Conservation (phyloP, 495 filamentous ascomycete genomes). For the Penicillium desertorum region DNA sequence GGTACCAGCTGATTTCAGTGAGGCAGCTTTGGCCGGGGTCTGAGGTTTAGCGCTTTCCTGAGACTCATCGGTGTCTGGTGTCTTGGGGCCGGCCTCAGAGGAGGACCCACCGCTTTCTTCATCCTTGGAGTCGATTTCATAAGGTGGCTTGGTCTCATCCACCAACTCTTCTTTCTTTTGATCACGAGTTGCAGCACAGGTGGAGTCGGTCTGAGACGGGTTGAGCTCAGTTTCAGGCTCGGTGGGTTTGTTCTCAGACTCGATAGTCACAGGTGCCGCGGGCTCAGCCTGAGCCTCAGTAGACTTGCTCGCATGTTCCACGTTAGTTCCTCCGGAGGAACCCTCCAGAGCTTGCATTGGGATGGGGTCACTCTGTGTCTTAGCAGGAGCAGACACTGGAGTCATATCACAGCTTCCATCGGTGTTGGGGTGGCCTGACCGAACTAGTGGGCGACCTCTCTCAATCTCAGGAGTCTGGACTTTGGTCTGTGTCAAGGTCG, state of each 20-base stretch:
- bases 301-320: background rate
- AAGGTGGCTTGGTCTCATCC: background rate
- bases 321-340: background rate
- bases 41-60: background rate
- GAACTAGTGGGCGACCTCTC: conserved; percentile 3
- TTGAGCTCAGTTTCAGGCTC: background rate
- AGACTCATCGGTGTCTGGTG: background rate
- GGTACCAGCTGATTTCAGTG: background rate
- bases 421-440: background rate
- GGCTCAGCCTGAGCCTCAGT: background rate
- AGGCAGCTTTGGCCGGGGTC: background rate
- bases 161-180: background rate
- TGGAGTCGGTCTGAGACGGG: background rate
- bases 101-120: conserved; percentile 1
- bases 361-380: background rate
- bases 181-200: background rate
- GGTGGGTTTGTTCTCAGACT: background rate
- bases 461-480: background rate
- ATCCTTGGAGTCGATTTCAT: background rate
- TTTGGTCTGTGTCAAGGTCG: background rate
- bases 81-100: background rate
- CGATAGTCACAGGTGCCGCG: background rate
- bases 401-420: conserved; percentile 4
- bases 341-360: background rate
- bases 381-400: background rate